Conservation (phyloP, 2,329 filamentous ascomycete species). For the Pseudogymnoascus sp. region DNA sequence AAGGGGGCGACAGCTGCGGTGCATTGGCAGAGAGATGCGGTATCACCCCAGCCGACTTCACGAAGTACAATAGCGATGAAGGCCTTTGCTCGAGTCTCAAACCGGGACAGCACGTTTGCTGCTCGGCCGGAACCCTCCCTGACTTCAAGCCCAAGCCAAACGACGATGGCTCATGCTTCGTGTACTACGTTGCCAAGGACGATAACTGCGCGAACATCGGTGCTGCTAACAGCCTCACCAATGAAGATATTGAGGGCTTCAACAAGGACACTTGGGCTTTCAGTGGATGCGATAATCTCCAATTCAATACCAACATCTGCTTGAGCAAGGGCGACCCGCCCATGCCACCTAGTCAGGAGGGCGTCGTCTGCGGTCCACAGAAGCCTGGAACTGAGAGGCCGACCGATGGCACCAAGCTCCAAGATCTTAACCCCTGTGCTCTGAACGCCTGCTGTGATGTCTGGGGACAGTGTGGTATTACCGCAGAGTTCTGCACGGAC, state of each 20-base stretch:
- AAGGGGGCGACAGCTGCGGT: slow-evolving; percentile 32
- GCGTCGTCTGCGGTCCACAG: slow-evolving; percentile 40
- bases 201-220: slow-evolving; percentile 33
- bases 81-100: slow-evolving; percentile 25
- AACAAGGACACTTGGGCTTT: slow-evolving; percentile 41
- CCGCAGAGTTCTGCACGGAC: slow-evolving; percentile 30
- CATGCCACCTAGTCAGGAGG: slow-evolving; percentile 32
- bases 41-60: slow-evolving; percentile 28
- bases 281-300: slow-evolving; percentile 32
- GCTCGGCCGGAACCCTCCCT: slow-evolving; percentile 27
- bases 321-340: slow-evolving; percentile 34
- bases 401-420: no score
- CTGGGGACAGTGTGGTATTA: slow-evolving; percentile 35
- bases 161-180: slow-evolving; percentile 31
- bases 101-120: slow-evolving; percentile 28
- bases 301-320: slow-evolving; percentile 31
- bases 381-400: slow-evolving; percentile 26
- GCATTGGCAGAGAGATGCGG: slow-evolving; percentile 33
- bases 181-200: slow-evolving; percentile 27
- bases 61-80: slow-evolving; percentile 25
- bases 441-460: slow-evolving; percentile 37
- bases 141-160: slow-evolving; percentile 27
- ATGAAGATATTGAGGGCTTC: slow-evolving; percentile 29
- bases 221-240: slow-evolving; percentile 26
- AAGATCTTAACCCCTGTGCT: slow-evolving; percentile 38